These are phyloP conservation scores for Alnus glutinosa DNA, from an alignment of 306 rosid species.

Conservation along the genomic window DNA sequence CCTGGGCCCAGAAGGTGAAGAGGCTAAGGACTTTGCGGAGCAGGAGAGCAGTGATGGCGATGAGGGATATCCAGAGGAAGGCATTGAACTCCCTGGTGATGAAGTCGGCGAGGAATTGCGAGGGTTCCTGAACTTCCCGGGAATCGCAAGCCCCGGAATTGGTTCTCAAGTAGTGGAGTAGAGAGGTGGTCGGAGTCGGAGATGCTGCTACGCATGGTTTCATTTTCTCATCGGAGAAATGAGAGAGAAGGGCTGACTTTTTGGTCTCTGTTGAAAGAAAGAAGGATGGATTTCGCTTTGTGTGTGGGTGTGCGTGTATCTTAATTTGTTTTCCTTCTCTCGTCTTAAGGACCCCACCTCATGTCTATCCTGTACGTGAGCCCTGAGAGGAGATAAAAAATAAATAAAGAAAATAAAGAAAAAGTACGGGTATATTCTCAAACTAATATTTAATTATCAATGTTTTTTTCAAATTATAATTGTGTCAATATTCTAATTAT, in stretches of 20 bases:
- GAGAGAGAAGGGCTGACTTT: not conserved
- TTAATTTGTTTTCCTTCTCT: too few species aligned
- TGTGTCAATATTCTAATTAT: too few species aligned
- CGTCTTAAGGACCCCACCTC: too few species aligned
- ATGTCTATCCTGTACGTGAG: too few species aligned
- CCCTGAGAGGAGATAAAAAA: too few species aligned
- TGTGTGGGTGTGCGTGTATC: too few species aligned
- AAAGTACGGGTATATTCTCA: too few species aligned
- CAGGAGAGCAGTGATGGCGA: conserved; percentile 48
- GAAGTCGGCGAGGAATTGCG: conserved; percentile 47
- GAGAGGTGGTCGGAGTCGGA: conserved; percentile 22
- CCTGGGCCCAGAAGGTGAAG: conserved; percentile 48
- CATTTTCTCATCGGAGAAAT: conserved; percentile 49
- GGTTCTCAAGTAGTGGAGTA: conserved; percentile 27
- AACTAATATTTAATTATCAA: too few species aligned
- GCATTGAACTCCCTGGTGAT: conserved; percentile 73
- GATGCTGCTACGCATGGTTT: conserved; percentile 23
- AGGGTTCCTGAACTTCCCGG: not conserved
- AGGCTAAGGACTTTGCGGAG: conserved; percentile 37
- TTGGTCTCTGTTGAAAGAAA: too few species aligned
- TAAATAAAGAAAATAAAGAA: too few species aligned
- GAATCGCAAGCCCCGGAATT: conserved; percentile 18
- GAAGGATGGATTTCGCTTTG: too few species aligned
- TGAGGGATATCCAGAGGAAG: conserved; percentile 59
- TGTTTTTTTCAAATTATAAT: too few species aligned